These are phyloP conservation scores for Papiliotrema terrestris DNA, from an alignment of 1,284 basidiomycete species.

Conservation along the genomic window DNA sequence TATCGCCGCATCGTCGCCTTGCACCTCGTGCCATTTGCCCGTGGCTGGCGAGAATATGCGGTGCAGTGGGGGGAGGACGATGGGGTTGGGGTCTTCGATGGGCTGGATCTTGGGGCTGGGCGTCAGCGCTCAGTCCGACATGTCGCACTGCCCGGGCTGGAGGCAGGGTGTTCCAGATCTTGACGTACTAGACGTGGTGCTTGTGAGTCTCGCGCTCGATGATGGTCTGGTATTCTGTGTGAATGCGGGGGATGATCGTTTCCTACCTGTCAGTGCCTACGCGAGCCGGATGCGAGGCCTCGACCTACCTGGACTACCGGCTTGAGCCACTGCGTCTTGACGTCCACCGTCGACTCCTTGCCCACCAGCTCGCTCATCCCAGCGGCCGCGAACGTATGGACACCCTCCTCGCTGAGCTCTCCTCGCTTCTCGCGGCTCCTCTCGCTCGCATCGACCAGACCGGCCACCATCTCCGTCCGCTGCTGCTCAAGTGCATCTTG, in stretches of 20 bases:
- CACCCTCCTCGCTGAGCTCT: constrained; percentile 13
- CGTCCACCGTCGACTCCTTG: constrained; percentile 31
- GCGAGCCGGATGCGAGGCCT: not conserved
- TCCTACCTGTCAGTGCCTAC: constrained; percentile 24
- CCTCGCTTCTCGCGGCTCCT: constrained; percentile 3
- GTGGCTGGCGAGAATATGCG: constrained; percentile 32
- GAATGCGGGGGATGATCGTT: constrained; percentile 27
- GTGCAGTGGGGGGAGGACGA: constrained; percentile 30
- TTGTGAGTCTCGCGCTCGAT: constrained; percentile 37
- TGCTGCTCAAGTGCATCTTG: constrained; percentile 3
- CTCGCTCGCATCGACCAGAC: constrained; percentile 4
- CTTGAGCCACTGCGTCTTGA: constrained; percentile 29
- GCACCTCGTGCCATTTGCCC: constrained; percentile 41
- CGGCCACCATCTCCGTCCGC: constrained; percentile 9
- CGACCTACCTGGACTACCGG: constrained; percentile 40
- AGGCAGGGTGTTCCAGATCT: not conserved
- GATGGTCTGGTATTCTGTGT: constrained; percentile 31
- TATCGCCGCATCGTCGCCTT: constrained; percentile 37
- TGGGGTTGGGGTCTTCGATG: constrained; percentile 37
- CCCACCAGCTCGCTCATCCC: constrained; percentile 22
- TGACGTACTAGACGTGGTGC: constrained; percentile 41
- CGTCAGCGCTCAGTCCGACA: not conserved
- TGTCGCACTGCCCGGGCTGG: no score
- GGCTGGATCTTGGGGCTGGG: constrained; percentile 45
- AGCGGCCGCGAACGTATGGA: constrained; percentile 20